Conservation (phyloP, 2,329 filamentous ascomycete species). For the Fusarium fracticaudum region DNA sequence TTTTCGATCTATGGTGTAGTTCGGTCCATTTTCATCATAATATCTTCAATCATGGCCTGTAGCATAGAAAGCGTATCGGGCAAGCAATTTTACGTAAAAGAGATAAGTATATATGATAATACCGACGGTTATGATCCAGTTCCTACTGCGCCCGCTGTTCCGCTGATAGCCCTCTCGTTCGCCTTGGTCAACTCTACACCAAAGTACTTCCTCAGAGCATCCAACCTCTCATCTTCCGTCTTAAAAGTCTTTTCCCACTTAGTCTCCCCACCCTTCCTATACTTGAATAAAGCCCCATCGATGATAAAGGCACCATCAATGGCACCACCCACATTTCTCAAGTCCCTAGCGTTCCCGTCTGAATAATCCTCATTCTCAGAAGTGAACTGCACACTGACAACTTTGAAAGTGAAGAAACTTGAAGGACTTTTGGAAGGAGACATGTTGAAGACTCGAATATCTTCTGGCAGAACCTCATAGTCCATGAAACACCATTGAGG, state of each 20-base stretch:
- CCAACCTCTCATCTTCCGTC: constrained; percentile 2
- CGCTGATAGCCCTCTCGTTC: constrained; percentile 8
- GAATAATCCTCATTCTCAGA: constrained; percentile 6
- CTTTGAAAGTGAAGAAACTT: constrained; percentile 25
- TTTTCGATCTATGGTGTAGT: neutral
- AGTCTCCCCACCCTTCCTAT: neutral
- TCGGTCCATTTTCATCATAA: no score
- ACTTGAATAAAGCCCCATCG: constrained; percentile 2
- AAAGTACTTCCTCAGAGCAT: constrained; percentile 5
- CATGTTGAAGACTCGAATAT: constrained; percentile 28
- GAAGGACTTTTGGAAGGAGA: constrained; percentile 17
- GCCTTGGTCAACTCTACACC: neutral
- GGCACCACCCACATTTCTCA: neutral
- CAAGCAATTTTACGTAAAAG: neutral
- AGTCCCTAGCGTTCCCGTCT: neutral
- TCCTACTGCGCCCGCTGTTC: constrained; percentile 11
- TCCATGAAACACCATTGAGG: constrained; percentile 27
- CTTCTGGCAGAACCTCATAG: constrained; percentile 13
- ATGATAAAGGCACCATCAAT: constrained; percentile 17
- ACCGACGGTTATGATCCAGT: neutral
- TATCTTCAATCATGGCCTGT: neutral
- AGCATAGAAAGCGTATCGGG: no score
- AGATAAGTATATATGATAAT: accelerated
- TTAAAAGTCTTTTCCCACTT: constrained; percentile 11
- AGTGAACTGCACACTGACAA: constrained; percentile 17